A percentile compares a stretch with the other conserved stretches of the same genome.
These are phyloP conservation scores for Trichoderma sp. DNA, from an alignment of 2,329 filamentous ascomycete genomes.

Conservation along the genomic window DNA sequence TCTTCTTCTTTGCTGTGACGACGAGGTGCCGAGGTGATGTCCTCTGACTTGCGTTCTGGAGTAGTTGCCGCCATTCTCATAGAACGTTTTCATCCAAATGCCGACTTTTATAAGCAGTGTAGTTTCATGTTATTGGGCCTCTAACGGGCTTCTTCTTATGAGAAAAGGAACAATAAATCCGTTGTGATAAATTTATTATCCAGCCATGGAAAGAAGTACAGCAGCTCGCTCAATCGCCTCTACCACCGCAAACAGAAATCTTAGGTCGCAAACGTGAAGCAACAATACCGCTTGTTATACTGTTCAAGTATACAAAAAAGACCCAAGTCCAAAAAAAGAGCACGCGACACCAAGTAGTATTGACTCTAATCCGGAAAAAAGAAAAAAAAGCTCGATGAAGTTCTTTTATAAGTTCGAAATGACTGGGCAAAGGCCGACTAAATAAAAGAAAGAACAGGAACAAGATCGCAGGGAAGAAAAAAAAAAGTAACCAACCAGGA, in stretches of 20 bases:
- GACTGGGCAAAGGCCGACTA: not conserved
- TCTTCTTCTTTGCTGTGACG: not conserved
- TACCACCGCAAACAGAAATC: not conserved
- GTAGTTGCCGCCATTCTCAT: constrained; percentile 1
- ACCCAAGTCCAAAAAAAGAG: not conserved
- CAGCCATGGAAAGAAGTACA: not conserved
- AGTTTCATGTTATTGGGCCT: not conserved
- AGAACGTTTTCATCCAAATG: not conserved
- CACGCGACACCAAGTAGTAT: not conserved
- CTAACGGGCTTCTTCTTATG: not conserved
- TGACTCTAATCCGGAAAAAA: not conserved
- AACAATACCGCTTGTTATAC: not conserved
- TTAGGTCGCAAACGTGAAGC: not conserved
- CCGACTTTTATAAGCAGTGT: constrained; percentile 13
- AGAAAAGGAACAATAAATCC: not conserved
- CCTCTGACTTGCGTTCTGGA: not conserved
- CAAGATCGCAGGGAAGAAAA: not conserved
- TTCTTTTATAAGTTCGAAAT: not conserved
- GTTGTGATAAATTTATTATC: not conserved
- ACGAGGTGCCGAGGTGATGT: not conserved
- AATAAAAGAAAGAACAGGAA: not conserved
- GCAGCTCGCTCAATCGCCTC: not conserved
- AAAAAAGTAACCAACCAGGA: not conserved
- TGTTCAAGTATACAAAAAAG: not conserved
- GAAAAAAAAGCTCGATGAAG: not conserved